Percentiles rank a stretch among this genome's conserved stretches.
phyloP scores from a whole-genome alignment of 371 early-diverging fungal genomes.

The Syncephalastrum contaminatum region DNA sequence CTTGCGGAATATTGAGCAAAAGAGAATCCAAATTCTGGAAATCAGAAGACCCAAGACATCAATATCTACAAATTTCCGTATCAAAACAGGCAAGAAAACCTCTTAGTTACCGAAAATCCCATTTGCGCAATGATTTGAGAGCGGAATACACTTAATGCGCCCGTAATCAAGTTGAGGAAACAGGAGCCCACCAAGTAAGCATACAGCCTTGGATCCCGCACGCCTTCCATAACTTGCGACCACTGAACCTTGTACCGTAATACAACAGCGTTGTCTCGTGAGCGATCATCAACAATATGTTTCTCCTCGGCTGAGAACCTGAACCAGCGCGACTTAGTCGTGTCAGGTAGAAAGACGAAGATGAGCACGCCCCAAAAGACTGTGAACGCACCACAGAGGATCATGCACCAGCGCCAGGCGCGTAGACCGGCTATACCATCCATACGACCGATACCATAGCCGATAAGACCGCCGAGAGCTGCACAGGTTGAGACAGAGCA shows the following conservation, averaged over 20 bases:
- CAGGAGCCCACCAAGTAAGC: conserved; percentile 3
- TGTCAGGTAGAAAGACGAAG: conserved; percentile 13
- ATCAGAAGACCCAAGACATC: too few relatives aligned
- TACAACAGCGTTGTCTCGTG: conserved; percentile 9
- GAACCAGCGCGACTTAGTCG: conserved; percentile 11
- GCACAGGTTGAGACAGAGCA: conserved; percentile 25
- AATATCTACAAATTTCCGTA: not conserved
- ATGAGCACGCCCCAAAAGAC: conserved; percentile 7
- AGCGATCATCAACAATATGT: conserved; percentile 9
- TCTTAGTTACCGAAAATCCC: conserved; percentile 16
- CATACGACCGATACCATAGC: conserved; percentile 45
- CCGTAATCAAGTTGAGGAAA: conserved; percentile 9
- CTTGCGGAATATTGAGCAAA: conserved; percentile 2
- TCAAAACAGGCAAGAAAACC: not conserved
- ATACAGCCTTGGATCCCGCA: conserved; percentile 11
- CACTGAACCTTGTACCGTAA: conserved; percentile 2
- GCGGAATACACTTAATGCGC: conserved; percentile 8
- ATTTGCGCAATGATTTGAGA: conserved; percentile 9
- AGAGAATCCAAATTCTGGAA: conserved; percentile 3
- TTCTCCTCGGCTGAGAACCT: conserved; percentile 8
- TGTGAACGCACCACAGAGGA: conserved; percentile 12
- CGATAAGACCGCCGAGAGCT: conserved; percentile 50
- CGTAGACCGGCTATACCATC: conserved; percentile 16
- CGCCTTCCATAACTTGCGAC: conserved; percentile 9
- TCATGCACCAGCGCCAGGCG: conserved; percentile 6